Evolutionary conservation across 2,329 filamentous ascomycete genomes (phyloP).

Genomic region (Emericellopsis cladophorae): DNA sequence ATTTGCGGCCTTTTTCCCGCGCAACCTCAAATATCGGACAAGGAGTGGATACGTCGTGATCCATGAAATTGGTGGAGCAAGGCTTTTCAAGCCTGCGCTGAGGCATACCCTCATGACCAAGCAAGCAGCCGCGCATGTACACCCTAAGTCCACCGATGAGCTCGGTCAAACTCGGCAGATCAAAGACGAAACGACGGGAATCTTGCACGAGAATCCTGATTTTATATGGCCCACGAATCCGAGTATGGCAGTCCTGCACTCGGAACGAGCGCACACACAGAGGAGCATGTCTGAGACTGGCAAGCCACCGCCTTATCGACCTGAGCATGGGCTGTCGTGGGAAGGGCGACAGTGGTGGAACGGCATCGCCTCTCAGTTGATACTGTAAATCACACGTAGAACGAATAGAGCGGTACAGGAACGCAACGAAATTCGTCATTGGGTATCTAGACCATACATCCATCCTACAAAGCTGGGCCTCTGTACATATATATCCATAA

Average conservation of each 20-base stretch:
- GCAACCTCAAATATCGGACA: conserved; percentile 17
- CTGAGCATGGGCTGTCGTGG: background rate
- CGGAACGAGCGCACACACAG: too few species aligned
- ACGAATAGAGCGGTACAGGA: too few species aligned
- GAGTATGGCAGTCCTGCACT: conserved; percentile 8
- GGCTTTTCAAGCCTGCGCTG: background rate
- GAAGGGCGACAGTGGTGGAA: background rate
- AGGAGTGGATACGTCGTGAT: conserved; percentile 16
- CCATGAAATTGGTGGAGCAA: conserved; percentile 9
- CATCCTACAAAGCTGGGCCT: too few species aligned
- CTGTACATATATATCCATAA: too few species aligned
- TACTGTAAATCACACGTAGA: background rate
- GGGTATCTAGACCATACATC: too few species aligned
- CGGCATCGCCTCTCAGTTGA: background rate
- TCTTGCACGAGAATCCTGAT: conserved; percentile 3
- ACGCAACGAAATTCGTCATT: too few species aligned
- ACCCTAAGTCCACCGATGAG: background rate
- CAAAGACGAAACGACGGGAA: background rate
- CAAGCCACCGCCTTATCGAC: too few species aligned
- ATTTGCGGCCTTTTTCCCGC: conserved; percentile 18
- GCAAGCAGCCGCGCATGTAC: background rate
- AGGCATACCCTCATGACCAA: background rate
- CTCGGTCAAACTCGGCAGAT: background rate
- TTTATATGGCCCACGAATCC: conserved; percentile 11
- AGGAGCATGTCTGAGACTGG: too few species aligned